These are phyloP conservation scores for Lactifluus hygrophoroides DNA, from an alignment of 768 basidiomycete species.

Conservation along the genomic window DNA sequence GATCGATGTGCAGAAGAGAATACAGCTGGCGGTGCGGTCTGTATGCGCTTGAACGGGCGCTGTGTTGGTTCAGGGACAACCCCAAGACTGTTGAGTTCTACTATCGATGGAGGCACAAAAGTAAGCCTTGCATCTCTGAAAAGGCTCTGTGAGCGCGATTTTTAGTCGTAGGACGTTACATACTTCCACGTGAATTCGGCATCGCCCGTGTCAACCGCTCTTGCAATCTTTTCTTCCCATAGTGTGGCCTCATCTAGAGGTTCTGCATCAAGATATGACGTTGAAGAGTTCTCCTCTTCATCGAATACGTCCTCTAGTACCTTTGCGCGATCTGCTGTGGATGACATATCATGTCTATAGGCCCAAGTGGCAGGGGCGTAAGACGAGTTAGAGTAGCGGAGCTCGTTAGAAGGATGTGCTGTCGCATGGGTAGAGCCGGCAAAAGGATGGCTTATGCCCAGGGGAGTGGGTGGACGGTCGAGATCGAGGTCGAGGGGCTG, in stretches of 20 bases:
- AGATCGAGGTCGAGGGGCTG: conserved; percentile 16
- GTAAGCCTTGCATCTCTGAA: conserved; percentile 10
- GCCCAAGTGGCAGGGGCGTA: conserved; percentile 8
- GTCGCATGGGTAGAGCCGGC: conserved; percentile 12
- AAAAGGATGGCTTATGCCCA: conserved; percentile 6
- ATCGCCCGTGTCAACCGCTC: conserved; percentile 14
- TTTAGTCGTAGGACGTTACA: neutral
- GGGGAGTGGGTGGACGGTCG: conserved; percentile 3
- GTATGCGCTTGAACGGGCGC: conserved; percentile 13
- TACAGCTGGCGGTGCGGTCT: conserved; percentile 11
- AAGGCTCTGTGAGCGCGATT: neutral
- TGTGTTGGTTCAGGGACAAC: conserved; percentile 1
- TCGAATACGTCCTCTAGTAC: conserved; percentile 8
- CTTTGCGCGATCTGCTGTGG: conserved; percentile 2
- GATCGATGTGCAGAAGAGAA: conserved; percentile 8
- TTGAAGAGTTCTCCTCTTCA: conserved; percentile 5
- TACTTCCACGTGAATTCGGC: conserved; percentile 16
- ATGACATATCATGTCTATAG: neutral
- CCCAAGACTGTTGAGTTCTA: conserved; percentile 11
- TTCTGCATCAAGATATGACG: neutral
- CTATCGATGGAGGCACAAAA: conserved; percentile 5
- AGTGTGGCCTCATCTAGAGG: conserved; percentile 9
- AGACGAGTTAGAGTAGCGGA: conserved; percentile 14
- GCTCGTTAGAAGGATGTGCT: conserved; percentile 14
- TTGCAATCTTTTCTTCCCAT: conserved; percentile 11